Evolutionary conservation across 768 basidiomycete genomes (phyloP), one percentile per base, ranked within the genome.

Genomic region (Cystofilobasidium bisporidii): DNA sequence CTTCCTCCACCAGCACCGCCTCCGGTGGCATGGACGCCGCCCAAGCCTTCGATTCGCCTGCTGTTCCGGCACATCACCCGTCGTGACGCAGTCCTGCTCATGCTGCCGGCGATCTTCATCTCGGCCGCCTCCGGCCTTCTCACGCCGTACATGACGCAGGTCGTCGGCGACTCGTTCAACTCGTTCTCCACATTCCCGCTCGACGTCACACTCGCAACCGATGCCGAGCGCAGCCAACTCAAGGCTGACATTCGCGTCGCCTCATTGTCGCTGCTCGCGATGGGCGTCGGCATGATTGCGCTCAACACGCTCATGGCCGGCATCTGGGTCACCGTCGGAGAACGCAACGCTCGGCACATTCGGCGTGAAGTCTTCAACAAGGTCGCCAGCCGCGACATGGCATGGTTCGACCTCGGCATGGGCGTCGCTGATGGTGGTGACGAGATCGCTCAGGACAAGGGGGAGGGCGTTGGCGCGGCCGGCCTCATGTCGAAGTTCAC

Each of bases 401-500:
- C 81, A n/a, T 96, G 93, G 92, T 96, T 91, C 75, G 92, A 96
- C 77, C 77, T 83, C 47, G 85, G 88, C 65, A 86, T 87, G 82
- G 80, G 80, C 3, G 71, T 77, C 65, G 72, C 70, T n/a, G 63
- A 47, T 22, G 73, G 72, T 12, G 72, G 72, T 4, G 70, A 70
- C 12, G 72, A 70, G 32, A 66, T 70, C 22, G 63, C 57, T 6
- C 69, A 67, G 48, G 76, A 81, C 48, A 82, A 82, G 30, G 81
- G 83, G 45, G 79, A 86, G 58, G 71, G 70, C 33, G 67, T 71
- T 14, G 89, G 89, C 69, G 90, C 91, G 60, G 91, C 87, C 69
- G 92, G 91, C 26, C 80, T 96, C 53, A 93, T 94, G 91, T 86
- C 89, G 63, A 89, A 91, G 74, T 97, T 96, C 76, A 83, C 87